Evolutionary conservation across 306 rosid genomes (phyloP).

Genomic region (Sesbania bispinosa): DNA sequence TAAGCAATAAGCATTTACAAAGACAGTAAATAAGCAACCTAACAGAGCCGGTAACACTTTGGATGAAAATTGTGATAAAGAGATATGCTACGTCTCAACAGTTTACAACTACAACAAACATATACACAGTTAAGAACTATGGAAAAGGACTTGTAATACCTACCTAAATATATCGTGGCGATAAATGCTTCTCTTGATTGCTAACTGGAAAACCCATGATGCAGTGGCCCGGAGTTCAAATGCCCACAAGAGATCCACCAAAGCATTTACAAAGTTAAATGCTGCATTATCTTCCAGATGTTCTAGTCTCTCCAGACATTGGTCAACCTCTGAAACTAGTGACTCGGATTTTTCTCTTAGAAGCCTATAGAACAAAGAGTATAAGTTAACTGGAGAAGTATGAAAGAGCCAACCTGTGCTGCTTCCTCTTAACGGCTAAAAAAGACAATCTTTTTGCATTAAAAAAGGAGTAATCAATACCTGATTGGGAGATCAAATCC

Average conservation of each 20-base stretch:
- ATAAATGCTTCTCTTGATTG: no score
- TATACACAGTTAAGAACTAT: no score
- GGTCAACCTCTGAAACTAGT: no score
- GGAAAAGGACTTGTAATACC: no score
- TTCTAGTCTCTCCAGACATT: no score
- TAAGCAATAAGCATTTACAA: slow-evolving; percentile 26
- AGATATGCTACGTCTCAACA: background rate
- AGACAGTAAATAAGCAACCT: no score
- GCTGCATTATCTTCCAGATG: slow-evolving; percentile 76
- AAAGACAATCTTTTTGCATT: background rate
- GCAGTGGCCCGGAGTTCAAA: slow-evolving; percentile 86
- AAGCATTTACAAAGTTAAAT: slow-evolving; percentile 79
- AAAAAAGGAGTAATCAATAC: slow-evolving; percentile 30
- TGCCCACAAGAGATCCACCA: slow-evolving; percentile 83
- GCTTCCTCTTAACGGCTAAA: background rate
- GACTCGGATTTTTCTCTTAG: slow-evolving; percentile 65
- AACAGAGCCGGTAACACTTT: background rate
- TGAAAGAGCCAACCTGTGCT: background rate
- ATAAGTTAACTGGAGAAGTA: slow-evolving; percentile 1
- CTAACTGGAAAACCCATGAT: slow-evolving; percentile 83
- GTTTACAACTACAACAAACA: no score
- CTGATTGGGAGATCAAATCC: slow-evolving; percentile 79
- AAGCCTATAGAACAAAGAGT: slow-evolving; percentile 50
- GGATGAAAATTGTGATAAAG: background rate
- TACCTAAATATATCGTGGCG: no score